Percentiles rank a stretch among this genome's conserved stretches.
Evolutionary conservation across 2,329 filamentous ascomycete species (phyloP).

Genomic region (Zymoseptoria crescenta): DNA sequence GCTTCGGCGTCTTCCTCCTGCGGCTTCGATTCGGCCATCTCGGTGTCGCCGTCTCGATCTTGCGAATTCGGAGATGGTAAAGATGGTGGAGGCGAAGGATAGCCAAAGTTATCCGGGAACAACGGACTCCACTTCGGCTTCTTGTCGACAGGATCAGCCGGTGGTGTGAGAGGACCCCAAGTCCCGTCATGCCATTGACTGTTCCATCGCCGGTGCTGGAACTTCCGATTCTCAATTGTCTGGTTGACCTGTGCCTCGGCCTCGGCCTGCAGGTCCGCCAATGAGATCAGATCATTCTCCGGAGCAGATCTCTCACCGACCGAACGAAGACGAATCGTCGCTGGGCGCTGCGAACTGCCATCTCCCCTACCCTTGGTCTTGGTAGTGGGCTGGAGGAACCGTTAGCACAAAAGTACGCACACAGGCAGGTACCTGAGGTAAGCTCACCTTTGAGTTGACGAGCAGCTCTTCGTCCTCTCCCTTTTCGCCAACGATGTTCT

Average conservation of each 20-base stretch:
- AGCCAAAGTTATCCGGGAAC: slow-evolving; percentile 19
- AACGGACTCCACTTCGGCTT: slow-evolving; percentile 25
- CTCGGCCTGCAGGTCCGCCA: slow-evolving; percentile 71
- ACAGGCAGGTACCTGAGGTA: slow-evolving; percentile 3
- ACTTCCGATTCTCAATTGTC: slow-evolving; percentile 79
- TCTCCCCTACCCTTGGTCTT: slow-evolving; percentile 47
- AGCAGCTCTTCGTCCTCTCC: slow-evolving; percentile 82
- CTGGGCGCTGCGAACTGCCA: slow-evolving; percentile 58
- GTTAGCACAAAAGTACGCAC: slow-evolving; percentile 15
- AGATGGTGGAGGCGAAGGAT: slow-evolving; percentile 43
- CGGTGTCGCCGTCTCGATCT: slow-evolving; percentile 32
- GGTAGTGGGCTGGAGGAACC: slow-evolving; percentile 31
- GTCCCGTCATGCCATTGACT: slow-evolving; percentile 82
- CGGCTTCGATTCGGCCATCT: slow-evolving; percentile 27
- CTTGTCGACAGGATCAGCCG: slow-evolving; percentile 46
- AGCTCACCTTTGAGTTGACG: slow-evolving; percentile 74
- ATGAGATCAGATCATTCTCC: slow-evolving; percentile 69
- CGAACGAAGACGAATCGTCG: slow-evolving; percentile 36
- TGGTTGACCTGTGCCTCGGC: slow-evolving; percentile 71
- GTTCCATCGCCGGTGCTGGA: slow-evolving; percentile 89
- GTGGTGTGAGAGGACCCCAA: slow-evolving; percentile 72
- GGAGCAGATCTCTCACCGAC: slow-evolving; percentile 62
- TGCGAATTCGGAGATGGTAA: slow-evolving; percentile 35
- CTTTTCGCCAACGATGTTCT: slow-evolving; percentile 75
- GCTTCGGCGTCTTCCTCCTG: slow-evolving; percentile 12